phyloP scores from a whole-genome alignment of 768 basidiomycete genomes.

The Amanita rubescens region DNA sequence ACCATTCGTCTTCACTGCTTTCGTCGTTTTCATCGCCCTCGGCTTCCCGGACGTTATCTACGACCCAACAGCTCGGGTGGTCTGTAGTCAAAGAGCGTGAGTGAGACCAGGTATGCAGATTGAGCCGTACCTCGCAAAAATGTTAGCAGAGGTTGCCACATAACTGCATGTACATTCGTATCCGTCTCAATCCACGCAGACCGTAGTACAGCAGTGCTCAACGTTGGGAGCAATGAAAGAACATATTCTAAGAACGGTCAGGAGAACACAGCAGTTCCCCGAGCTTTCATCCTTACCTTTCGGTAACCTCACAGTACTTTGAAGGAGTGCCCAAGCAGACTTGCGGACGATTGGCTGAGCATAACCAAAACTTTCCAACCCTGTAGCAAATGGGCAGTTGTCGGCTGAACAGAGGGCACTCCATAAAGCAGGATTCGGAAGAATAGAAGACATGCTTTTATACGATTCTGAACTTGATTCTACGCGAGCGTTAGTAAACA shows the following conservation, averaged over 20 bases:
- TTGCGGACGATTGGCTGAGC: slow-evolving; percentile 68
- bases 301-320: slow-evolving; percentile 32
- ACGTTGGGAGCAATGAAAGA: slow-evolving; percentile 29
- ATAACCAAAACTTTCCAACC: slow-evolving; percentile 45
- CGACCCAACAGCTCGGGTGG: slow-evolving; percentile 57
- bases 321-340: slow-evolving; percentile 57
- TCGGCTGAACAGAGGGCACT: slow-evolving; percentile 42
- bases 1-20: slow-evolving; percentile 18
- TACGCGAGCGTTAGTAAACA: slow-evolving; percentile 5
- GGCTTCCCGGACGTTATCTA: slow-evolving; percentile 30
- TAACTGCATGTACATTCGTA: slow-evolving; percentile 49
- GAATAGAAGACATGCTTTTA: slow-evolving; percentile 30
- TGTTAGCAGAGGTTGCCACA: slow-evolving; percentile 65
- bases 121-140: slow-evolving; percentile 59
- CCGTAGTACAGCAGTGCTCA: slow-evolving; percentile 56
- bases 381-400: slow-evolving; percentile 34
- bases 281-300: slow-evolving; percentile 30
- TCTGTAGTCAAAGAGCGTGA: slow-evolving; percentile 30
- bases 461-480: slow-evolving; percentile 14
- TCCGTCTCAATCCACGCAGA: slow-evolving; percentile 69
- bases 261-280: background rate
- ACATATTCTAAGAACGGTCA: slow-evolving; percentile 14
- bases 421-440: slow-evolving; percentile 52
- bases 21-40: slow-evolving; percentile 23
- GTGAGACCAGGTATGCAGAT: background rate